phyloP scores from a whole-genome alignment of 495 filamentous ascomycete species.

The Penicillium paradoxum region DNA sequence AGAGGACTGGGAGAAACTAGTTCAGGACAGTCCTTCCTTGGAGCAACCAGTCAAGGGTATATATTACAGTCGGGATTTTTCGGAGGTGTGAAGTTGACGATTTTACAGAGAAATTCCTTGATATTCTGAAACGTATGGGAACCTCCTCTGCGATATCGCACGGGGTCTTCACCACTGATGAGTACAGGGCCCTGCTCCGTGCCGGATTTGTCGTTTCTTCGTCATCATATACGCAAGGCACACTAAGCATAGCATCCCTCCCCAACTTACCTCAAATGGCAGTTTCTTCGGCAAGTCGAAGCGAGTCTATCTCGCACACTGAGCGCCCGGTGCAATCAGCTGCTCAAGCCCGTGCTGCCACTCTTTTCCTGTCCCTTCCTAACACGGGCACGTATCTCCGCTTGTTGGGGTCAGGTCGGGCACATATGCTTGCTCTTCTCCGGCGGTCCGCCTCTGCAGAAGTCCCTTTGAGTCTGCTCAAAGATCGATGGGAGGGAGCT shows the following conservation, averaged over 20 bases:
- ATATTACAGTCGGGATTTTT: neutral
- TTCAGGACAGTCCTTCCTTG: conserved; percentile 42
- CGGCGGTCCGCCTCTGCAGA: conserved; percentile 60
- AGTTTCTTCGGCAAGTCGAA: conserved; percentile 54
- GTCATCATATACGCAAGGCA: conserved; percentile 38
- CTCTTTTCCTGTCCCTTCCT: conserved; percentile 64
- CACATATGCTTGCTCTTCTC: conserved; percentile 61
- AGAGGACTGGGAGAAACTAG: conserved; percentile 56
- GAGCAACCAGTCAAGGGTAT: conserved; percentile 46
- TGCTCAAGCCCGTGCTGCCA: conserved; percentile 31
- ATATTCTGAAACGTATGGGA: conserved; percentile 51
- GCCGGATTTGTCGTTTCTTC: conserved; percentile 68
- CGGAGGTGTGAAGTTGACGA: neutral
- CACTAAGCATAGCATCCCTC: conserved; percentile 48
- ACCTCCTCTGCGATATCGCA: conserved; percentile 47
- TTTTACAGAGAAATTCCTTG: conserved; percentile 48
- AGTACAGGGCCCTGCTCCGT: conserved; percentile 56
- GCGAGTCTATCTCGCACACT: conserved; percentile 8
- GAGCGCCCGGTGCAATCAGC: conserved; percentile 21
- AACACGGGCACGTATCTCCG: conserved; percentile 69
- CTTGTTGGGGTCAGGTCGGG: conserved; percentile 60
- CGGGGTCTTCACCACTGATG: conserved; percentile 43
- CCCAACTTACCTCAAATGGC: conserved; percentile 45
- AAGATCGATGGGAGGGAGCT: conserved; percentile 79
- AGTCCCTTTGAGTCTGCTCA: conserved; percentile 59